Percentiles rank a stretch among this genome's conserved stretches.
phyloP scores from a whole-genome alignment of 2,329 filamentous ascomycete species.

The Clonostachys chloroleuca region DNA sequence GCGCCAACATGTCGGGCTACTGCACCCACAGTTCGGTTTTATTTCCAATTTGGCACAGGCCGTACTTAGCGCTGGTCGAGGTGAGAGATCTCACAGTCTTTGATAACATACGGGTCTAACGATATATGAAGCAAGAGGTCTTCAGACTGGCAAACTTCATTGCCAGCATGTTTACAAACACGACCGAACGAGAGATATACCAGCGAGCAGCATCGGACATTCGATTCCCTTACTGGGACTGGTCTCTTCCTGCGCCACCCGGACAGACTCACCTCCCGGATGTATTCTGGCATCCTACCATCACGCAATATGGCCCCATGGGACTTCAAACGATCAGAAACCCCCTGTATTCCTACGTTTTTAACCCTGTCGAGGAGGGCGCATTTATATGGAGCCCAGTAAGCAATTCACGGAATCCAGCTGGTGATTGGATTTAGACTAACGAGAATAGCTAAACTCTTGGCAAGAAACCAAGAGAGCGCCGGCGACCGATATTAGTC shows the following conservation, averaged over 20 bases:
- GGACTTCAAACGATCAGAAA: slow-evolving; percentile 53
- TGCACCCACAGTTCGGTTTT: slow-evolving; percentile 73
- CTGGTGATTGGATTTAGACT: too few relatives aligned
- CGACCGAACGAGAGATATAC: slow-evolving; percentile 41
- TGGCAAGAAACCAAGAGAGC: slow-evolving; percentile 59
- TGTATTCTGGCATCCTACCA: slow-evolving; percentile 38
- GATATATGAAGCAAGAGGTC: slow-evolving; percentile 24
- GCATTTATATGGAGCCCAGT: slow-evolving; percentile 59
- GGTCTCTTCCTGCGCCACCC: slow-evolving; percentile 42
- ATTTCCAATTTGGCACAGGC: slow-evolving; percentile 81
- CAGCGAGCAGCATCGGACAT: slow-evolving; percentile 44
- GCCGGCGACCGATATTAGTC: slow-evolving; percentile 28
- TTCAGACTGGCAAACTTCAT: slow-evolving; percentile 31
- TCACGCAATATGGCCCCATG: slow-evolving; percentile 51
- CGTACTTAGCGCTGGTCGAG: slow-evolving; percentile 65
- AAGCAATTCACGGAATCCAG: slow-evolving; percentile 20
- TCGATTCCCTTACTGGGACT: slow-evolving; percentile 57
- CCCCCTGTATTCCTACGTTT: slow-evolving; percentile 56
- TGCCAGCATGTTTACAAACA: slow-evolving; percentile 41
- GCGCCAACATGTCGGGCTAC: slow-evolving; percentile 60
- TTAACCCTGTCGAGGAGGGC: slow-evolving; percentile 52
- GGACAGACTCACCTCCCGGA: slow-evolving; percentile 42
- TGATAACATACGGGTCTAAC: neutral
- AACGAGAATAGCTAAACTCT: slow-evolving; percentile 40
- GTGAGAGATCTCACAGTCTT: slow-evolving; percentile 18